Evolutionary conservation across 2,329 filamentous ascomycete species (phyloP), one percentile per base, ranked within the genome.

Genomic region (Cladosporium cucumerinum): DNA sequence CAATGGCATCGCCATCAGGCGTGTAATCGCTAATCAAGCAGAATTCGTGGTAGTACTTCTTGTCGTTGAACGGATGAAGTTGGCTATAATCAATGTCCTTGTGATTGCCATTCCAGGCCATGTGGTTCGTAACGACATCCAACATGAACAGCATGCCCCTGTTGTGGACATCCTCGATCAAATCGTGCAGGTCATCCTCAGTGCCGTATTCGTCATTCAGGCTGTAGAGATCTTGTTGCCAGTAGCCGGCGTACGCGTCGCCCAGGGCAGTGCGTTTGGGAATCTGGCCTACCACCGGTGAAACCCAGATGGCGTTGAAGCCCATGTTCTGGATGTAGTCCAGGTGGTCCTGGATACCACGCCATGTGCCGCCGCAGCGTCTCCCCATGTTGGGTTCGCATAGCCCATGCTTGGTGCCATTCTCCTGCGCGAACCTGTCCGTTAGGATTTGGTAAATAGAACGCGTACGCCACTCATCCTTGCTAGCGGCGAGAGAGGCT

Each of bases 151-250:
- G 82, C 85, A 87, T 88, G 18, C 76, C 80, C 4, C 84, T 79
- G 21, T 75, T 73, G 70, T 89, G 86, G 1, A 87, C 75, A 2
- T 83, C 85, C 25, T 77, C 74, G 1, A 86, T 80, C 7, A 90
- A 80, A 5, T 79, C 81, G 68, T 82, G 82, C 64, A 90, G 78
- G 69, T 90, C 87, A 16, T 83, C 78, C 5, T 80, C 79, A 0
- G 84, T 85, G 32, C 88, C 88, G 66, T 85, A 87, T 65, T 86
- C 80, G 2, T 80, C 67, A 70, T 90, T 89, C 63, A 90, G 73
- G 16, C 76, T 69, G 69, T 83, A 82, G 25, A 84, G 74, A 63
- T 84, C 78, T 66, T 82, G 78, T n/a, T 81, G 81, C 82, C 82
- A 84, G 71, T 83, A 85, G 7, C 81, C 82, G 61, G 84, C 79